These are phyloP conservation scores for Alternaria hordeiaustralica DNA, from an alignment of 2,329 filamentous ascomycete genomes.

Conservation along the genomic window DNA sequence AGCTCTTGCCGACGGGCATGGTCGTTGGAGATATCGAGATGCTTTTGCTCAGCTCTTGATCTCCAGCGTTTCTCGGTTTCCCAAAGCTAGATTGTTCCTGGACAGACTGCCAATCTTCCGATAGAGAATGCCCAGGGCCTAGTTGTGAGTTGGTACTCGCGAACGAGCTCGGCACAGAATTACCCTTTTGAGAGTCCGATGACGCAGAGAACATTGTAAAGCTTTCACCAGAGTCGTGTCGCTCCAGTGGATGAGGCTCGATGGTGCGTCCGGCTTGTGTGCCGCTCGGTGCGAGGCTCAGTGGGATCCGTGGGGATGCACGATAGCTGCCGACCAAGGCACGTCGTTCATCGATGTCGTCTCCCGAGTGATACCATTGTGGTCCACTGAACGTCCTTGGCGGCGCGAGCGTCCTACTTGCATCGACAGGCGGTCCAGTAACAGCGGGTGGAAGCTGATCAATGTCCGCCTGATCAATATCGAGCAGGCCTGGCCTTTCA, in stretches of 20 bases:
- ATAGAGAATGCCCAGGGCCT: slow-evolving; percentile 33
- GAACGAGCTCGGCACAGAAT: slow-evolving; percentile 61
- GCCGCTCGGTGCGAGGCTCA: slow-evolving; percentile 56
- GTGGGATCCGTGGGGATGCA: slow-evolving; percentile 56
- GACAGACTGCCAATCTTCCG: slow-evolving; percentile 35
- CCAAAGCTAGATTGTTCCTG: slow-evolving; percentile 45
- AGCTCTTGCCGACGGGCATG: slow-evolving; percentile 24
- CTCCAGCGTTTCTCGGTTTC: slow-evolving; percentile 16
- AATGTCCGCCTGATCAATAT: slow-evolving; percentile 47
- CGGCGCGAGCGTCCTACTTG: slow-evolving; percentile 15
- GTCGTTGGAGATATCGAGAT: slow-evolving; percentile 38
- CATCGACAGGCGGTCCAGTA: slow-evolving; percentile 28
- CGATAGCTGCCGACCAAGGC: slow-evolving; percentile 55
- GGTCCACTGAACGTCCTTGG: slow-evolving; percentile 33
- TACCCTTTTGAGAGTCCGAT: slow-evolving; percentile 61
- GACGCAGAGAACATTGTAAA: slow-evolving; percentile 70
- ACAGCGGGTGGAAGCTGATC: slow-evolving; percentile 47
- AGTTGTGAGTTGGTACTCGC: slow-evolving; percentile 43
- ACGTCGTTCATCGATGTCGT: slow-evolving; percentile 47
- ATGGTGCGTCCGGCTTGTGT: slow-evolving; percentile 44
- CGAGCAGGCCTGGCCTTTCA: slow-evolving; percentile 32
- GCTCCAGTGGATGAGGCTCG: slow-evolving; percentile 48
- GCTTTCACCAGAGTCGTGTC: slow-evolving; percentile 66
- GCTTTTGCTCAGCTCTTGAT: slow-evolving; percentile 28
- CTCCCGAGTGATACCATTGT: slow-evolving; percentile 43